Conservation (phyloP, 2,329 filamentous ascomycete genomes). For the Geosmithia morbida region DNA sequence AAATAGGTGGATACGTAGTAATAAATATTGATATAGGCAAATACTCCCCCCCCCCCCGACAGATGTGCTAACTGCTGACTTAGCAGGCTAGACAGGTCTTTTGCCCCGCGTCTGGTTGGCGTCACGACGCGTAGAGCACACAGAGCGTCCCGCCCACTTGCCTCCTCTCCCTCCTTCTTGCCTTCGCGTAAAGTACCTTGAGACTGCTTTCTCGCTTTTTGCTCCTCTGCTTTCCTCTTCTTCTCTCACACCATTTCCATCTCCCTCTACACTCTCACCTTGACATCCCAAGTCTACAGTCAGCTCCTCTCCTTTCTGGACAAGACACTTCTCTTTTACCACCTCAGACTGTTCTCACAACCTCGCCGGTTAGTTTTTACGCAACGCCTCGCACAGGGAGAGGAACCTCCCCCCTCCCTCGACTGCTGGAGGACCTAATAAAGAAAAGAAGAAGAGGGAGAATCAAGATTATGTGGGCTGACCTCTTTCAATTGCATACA, state of each 20-base stretch:
- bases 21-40: too few relatives aligned
- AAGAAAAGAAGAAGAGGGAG: background rate
- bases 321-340: background rate
- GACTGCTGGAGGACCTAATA: too few relatives aligned
- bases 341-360: background rate
- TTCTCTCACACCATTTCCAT: background rate
- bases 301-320: background rate
- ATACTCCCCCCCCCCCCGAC: too few relatives aligned
- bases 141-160: background rate
- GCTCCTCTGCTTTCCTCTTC: conserved; percentile 4
- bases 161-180: conserved; percentile 10
- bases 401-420: too few relatives aligned
- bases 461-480: background rate
- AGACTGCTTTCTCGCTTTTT: conserved; percentile 1
- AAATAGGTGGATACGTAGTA: too few relatives aligned
- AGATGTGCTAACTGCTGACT: background rate
- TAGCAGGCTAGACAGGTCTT: background rate
- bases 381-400: too few relatives aligned
- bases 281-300: background rate
- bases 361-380: background rate
- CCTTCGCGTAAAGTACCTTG: conserved; percentile 19
- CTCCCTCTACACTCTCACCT: background rate
- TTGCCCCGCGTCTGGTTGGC: conserved; percentile 15
- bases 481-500: conserved; percentile 9
- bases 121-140: conserved; percentile 16